These are phyloP conservation scores for Kwoniella newhampshirensis DNA, from an alignment of 768 basidiomycete species.

Conservation along the genomic window DNA sequence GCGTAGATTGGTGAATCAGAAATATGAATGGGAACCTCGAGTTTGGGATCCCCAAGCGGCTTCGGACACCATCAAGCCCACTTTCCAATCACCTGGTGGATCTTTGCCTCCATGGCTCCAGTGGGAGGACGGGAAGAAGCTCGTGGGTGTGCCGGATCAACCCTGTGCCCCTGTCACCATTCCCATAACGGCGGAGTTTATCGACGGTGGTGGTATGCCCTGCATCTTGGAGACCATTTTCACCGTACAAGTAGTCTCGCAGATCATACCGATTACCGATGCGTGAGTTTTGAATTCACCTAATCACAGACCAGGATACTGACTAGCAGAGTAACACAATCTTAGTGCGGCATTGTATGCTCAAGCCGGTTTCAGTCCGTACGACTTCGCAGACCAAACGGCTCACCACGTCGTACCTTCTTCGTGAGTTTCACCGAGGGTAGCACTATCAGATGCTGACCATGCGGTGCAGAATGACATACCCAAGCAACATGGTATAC, in stretches of 20 bases:
- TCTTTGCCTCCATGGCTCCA: conserved; percentile 76
- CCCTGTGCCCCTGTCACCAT: conserved; percentile 75
- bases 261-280: conserved; percentile 17
- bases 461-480: conserved; percentile 1
- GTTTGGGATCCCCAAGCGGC: conserved; percentile 97
- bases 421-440: neutral
- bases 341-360: conserved; percentile 15
- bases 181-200: conserved; percentile 65
- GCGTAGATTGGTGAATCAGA: conserved; percentile 55
- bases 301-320: no score
- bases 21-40: conserved; percentile 86
- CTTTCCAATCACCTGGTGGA: conserved; percentile 70
- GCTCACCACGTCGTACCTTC: neutral
- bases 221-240: conserved; percentile 21
- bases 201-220: conserved; percentile 23
- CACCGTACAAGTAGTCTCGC: conserved; percentile 19
- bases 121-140: conserved; percentile 71
- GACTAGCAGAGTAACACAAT: neutral
- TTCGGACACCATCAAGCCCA: conserved; percentile 72
- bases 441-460: conserved; percentile 1
- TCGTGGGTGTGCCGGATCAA: conserved; percentile 75
- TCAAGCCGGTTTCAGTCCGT: conserved; percentile 16
- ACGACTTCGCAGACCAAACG: conserved; percentile 17
- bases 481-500: conserved; percentile 10
- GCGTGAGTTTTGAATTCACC: conserved; percentile 8